Evolutionary conservation across 192 early-diverging fungal species (phyloP), one percentile per base, ranked within the genome.

Genomic region (Chytriomyces sp.): DNA sequence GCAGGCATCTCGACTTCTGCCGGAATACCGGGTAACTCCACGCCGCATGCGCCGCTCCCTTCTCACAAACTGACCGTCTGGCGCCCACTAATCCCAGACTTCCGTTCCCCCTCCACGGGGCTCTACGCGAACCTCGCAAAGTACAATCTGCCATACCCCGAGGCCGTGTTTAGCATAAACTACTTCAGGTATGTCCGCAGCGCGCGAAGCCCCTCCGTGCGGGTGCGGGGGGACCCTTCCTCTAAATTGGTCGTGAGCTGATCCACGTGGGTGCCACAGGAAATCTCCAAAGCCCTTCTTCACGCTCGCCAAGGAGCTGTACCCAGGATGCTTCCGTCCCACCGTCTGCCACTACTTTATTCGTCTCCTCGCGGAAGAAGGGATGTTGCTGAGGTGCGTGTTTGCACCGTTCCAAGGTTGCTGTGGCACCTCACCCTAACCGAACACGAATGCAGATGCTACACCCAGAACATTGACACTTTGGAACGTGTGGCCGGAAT

Each of bases 391-490:
- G 36, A 81, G 96, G 52, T 90, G 12, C 0, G 44, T 49, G 12
- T 49, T 49, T 49, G 44, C 3, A 0, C 17, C 22, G 44, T 49
- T 49, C 17, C 22, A 3, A 49, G 17, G 44, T 49, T 49, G 44
- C 44, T n/a, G 14, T 49, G 17, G 44, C 0, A 49, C 17, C 1
- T 14, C 14, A n/a, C 17, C 14, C 14, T n/a, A 49, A 49, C 2
- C 0, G 1, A 0, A 49, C 22, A 49, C 44, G 17, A 3, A 7
- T n/a, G 8, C 3, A 68, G 66, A 68, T 68, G 91, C 61, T 97
- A 93, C 77, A 98, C 96, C 26, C 97, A 99, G 77, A 99, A 99
- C 74, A 96, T 99, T 64, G 97, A 99, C 81, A 94, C 90, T 8
- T 78, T 99, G 17, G 97, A 99, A 79, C 88, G 93, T 8, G 69